These are phyloP conservation scores for Orychophragmus violaceus DNA, from an alignment of 345 rosid species.

Conservation along the genomic window DNA sequence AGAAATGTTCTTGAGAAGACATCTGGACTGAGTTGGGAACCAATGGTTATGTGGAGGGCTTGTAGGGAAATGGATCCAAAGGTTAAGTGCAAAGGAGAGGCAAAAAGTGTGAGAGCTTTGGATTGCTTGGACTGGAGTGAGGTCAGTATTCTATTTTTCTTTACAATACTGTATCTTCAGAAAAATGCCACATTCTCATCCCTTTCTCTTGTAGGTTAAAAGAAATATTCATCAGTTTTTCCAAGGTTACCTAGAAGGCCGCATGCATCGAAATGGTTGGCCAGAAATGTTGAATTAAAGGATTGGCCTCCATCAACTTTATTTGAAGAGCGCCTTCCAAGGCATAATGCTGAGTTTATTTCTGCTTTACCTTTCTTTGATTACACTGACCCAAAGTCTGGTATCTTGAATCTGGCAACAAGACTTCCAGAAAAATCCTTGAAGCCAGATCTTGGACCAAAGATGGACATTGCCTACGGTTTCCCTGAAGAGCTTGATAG, in stretches of 20 bases:
- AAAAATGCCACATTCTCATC: too few species aligned
- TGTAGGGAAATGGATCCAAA: conserved; percentile 43
- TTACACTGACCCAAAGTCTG: conserved; percentile 57
- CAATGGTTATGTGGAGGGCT: conserved; percentile 89
- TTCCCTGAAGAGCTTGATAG: conserved; percentile 61
- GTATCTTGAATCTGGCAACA: conserved; percentile 53
- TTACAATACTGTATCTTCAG: too few species aligned
- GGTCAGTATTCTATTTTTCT: too few species aligned
- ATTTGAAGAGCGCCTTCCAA: conserved; percentile 54
- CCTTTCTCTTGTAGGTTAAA: conserved; percentile 39
- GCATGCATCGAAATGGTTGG: conserved; percentile 26
- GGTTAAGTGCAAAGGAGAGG: conserved; percentile 13
- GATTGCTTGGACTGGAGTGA: conserved; percentile 55
- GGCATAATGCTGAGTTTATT: conserved; percentile 63
- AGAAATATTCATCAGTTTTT: conserved; percentile 63
- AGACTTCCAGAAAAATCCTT: conserved; percentile 47
- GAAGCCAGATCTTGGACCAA: conserved; percentile 89
- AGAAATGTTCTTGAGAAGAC: conserved; percentile 50
- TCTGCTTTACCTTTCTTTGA: conserved; percentile 61
- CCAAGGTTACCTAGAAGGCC: conserved; percentile 44
- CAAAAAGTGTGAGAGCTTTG: conserved; percentile 40
- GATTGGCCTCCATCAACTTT: conserved; percentile 80
- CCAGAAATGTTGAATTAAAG: conserved; percentile 60
- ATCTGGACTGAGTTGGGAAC: conserved; percentile 84
- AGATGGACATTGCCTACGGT: conserved; percentile 78